Evolutionary conservation across 2,329 filamentous ascomycete species (phyloP).

Genomic region (Trichocomaceae sp.): DNA sequence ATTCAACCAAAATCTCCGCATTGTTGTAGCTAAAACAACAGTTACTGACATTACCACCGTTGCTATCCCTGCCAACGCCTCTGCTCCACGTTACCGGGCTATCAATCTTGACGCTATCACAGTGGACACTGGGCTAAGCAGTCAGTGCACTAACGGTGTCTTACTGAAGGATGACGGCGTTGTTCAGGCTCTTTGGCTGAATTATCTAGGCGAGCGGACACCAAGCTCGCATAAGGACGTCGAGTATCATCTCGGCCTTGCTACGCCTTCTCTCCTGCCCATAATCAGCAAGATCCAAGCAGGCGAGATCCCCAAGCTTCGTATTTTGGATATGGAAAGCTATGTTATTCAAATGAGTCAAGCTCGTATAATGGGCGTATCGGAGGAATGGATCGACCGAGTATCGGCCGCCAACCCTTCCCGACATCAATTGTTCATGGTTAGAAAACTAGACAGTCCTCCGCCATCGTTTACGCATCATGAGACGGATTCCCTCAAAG

Average conservation of each 20-base stretch:
- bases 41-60: constrained; percentile 98
- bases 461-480: constrained; percentile 38
- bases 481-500: constrained; percentile 59
- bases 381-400: constrained; percentile 89
- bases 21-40: constrained; percentile 87
- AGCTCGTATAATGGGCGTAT: constrained; percentile 92
- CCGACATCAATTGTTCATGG: constrained; percentile 96
- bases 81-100: constrained; percentile 85
- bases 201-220: constrained; percentile 86
- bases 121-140: constrained; percentile 84
- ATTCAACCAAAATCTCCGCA: constrained; percentile 92
- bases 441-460: constrained; percentile 74
- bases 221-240: constrained; percentile 76
- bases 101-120: constrained; percentile 96
- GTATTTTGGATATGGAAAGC: constrained; percentile 90
- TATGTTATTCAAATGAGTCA: constrained; percentile 95
- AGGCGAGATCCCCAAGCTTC: constrained; percentile 70
- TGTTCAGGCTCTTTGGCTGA: constrained; percentile 93
- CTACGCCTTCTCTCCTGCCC: constrained; percentile 79
- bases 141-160: constrained; percentile 90
- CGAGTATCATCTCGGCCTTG: constrained; percentile 91
- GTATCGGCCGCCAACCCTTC: constrained; percentile 83
- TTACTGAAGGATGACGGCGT: constrained; percentile 83
- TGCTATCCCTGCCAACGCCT: constrained; percentile 86
- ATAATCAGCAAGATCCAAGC: constrained; percentile 81